Base-by-base conservation (phyloP, 345 rosid genomes). In the Xanthoceras sorbifolium region DNA sequence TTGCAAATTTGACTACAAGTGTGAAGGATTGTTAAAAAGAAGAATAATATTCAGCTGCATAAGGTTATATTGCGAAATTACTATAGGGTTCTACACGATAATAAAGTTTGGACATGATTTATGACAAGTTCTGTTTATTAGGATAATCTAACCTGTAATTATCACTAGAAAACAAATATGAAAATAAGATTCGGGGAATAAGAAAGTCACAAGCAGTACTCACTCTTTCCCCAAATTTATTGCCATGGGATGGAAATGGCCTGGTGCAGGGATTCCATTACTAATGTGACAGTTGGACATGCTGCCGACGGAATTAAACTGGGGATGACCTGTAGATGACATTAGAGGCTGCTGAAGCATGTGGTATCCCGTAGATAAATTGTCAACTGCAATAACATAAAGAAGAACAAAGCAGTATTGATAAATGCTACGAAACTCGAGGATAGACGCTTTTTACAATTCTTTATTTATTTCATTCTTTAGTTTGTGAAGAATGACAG, bases 351-450 rank as follows among this genome's bases (percentile, higher is more conserved):
- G 62, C 62, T 22, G 62, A 57, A 57, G 62, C 62, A 57, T 57
- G 62, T 57, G 10, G 62, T 22, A 57, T 57, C 36, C 77, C 59
- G 46, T 46, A 14, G 68, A 67, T 11, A 71, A 40, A 54, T 70
- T 38, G 79, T 76, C 38, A 44, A 40, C 83, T 80, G 83, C 75
- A 48, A 26, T 71, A 55, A 59, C 44, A 15, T 57, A 8, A n/a
- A n/a, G 64, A 48, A 6, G 29, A 29, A 42, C n/a, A 57, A n/a
- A 23, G 12, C 62, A 57, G 28, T 20, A 22, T 3, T 9, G 42
- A 50, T 11, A 48, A 50, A 31, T 31, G 15, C 29, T 69, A 29
- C 50, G 38, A 50, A 48, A 69, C 73, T 69, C 17, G 42, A 9
- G 38, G 7, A 50, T 50, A 7, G 22, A 50, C 8, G 17, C 17